Evolutionary conservation across 306 rosid genomes (phyloP), one percentile per base, ranked within the genome.

Genomic region (Acacia crassicarpa): DNA sequence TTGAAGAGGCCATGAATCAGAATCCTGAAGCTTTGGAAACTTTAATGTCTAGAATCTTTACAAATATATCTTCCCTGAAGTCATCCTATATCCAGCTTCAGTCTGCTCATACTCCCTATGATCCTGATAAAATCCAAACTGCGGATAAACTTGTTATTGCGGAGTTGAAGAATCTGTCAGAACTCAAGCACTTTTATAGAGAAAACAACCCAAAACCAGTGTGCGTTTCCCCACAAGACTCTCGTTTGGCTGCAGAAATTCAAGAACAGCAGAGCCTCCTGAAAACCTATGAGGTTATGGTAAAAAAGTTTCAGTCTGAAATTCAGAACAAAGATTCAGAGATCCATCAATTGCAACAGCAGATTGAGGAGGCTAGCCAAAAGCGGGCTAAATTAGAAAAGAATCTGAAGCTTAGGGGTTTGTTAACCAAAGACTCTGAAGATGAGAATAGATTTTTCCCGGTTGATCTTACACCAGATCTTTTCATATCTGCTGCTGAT

Each of bases 251-350:
- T 82, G 99, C 97, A 23, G 99, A 96, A 94, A 96, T 96, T 82
- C 99, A 96, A 84, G 98, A 96, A 84, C 99, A 96, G 72, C 99
- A 96, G 84, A 94, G 91, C 88, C 92, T 96, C 76, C 83, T 96
- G 83, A 96, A 92, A 87, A 96, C 99, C 62, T 96, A 96, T 32
- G 99, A 94, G 89, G 99, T 96, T 82, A 96, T 96, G 99, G 99
- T 96, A 65, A 96, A 96, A 92, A 96, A 96, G 75, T 96, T 94
- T 81, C 99, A 96, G 90, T 96, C 99, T 35, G 99, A 96, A 87
- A 93, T 93, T 85, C 99, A 96, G 88, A 96, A 96, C 77, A 96
- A 96, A 84, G 98, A 96, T 89, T 87, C 92, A 4, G 99, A 96
- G 89, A 92, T 96, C 82, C 83, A 76, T 85, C 99, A 92, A 85